Evolutionary conservation across 2,329 filamentous ascomycete genomes (phyloP), one percentile per base, ranked within the genome.

Genomic region (Keithomyces neogunnii): DNA sequence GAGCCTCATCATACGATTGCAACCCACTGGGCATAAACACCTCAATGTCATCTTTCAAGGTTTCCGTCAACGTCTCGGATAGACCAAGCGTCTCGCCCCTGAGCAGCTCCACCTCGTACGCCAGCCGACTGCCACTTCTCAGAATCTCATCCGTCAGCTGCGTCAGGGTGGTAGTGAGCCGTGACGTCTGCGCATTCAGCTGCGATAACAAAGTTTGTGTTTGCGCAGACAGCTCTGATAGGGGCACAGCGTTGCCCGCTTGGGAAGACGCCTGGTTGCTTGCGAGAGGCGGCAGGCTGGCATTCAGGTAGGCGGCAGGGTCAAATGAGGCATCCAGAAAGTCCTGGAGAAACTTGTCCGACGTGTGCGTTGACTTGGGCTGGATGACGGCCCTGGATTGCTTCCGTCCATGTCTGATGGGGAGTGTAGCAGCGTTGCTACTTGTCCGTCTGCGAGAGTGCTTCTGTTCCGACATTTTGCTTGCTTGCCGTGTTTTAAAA

Each of bases 81-180:
- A 96, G 73, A n/a, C 86, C 79, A 45, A 90, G 71, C 2, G 89
- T 87, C 69, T 96, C 91, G 56, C 91, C 91, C n/a, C 90, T 82
- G 47, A 97, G 69, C 19, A 97, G 80, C 68, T 97, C 92, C 26
- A 97, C 92, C 69, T 97, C 89, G 63, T 99, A 99, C 26, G 91
- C 89, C 52, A 99, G 73, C 3, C 92, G 80, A 57, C 88, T 89
- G 30, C 91, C 89, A 62, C 89, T 91, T 52, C 93, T 82, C 55
- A 99, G 70, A 56, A 99, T 97, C 59, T 97, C 93, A 67, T 99
- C 92, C 9, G 93, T 96, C 53, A 97, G 75, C 62, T 92, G 85
- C 33, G 90, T 96, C 52, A 99, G 77, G 45, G 84, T 88, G 50
- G 78, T 83, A 11, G 90, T 89, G 6, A 96, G 74, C 45, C 90